Percentiles rank a stretch among this genome's conserved stretches.
Conservation (phyloP, 345 rosid genomes). For the Citrus unshiu region DNA sequence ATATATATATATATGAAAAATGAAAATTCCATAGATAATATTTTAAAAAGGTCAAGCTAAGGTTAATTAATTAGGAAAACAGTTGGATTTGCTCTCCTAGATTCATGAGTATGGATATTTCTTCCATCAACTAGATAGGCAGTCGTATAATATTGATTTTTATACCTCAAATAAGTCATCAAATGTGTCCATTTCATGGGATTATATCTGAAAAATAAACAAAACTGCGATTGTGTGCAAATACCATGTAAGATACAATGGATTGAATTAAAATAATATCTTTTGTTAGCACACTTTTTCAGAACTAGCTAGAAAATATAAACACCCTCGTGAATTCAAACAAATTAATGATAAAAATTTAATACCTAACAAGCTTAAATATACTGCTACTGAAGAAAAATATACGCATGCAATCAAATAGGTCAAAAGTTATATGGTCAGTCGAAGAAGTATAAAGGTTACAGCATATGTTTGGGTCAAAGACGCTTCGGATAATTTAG, state of each 20-base stretch:
- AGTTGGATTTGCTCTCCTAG: neutral
- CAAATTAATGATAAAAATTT: conserved; percentile 7
- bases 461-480: conserved; percentile 41
- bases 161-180: neutral
- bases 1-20: no score
- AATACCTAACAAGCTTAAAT: conserved; percentile 28
- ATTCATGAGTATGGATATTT: no score
- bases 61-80: no score
- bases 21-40: neutral
- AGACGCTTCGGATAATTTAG: conserved; percentile 34
- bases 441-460: neutral
- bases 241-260: conserved; percentile 19
- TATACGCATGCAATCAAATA: conserved; percentile 18
- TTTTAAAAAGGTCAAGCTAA: no score
- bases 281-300: neutral
- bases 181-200: conserved; percentile 13
- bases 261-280: neutral
- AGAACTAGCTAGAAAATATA: neutral
- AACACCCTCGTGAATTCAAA: conserved; percentile 21
- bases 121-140: neutral
- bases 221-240: neutral
- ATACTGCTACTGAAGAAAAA: neutral
- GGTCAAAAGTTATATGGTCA: conserved; percentile 28
- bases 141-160: neutral
- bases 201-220: neutral